Evolutionary conservation across 495 filamentous ascomycete genomes (phyloP).

Genomic region (Recurvomyces mirabilis): DNA sequence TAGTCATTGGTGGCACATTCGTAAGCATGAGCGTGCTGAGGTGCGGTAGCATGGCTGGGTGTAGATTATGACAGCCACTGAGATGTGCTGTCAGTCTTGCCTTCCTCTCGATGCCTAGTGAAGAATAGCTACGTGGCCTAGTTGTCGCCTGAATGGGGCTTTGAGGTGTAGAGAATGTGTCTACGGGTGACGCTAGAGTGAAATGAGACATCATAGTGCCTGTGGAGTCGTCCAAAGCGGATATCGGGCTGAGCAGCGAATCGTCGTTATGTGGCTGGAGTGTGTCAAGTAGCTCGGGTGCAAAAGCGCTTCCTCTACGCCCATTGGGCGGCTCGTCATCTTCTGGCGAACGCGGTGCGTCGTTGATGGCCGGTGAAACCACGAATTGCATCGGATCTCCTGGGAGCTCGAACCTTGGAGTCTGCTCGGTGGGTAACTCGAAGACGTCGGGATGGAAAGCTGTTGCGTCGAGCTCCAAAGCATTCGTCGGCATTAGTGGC

Average conservation of each 20-base stretch:
- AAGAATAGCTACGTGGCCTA: constrained; percentile 16
- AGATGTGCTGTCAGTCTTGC: constrained; percentile 12
- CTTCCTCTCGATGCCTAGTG: constrained; percentile 18
- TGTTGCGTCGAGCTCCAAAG: constrained; percentile 21
- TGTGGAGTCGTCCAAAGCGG: constrained; percentile 1
- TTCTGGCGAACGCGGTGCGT: no score
- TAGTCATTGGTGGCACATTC: constrained; percentile 45
- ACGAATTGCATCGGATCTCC: constrained; percentile 22
- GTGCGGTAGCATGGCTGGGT: constrained; percentile 47
- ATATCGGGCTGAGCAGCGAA: constrained; percentile 10
- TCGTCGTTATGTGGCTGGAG: not conserved
- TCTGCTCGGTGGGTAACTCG: constrained; percentile 35
- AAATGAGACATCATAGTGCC: not conserved
- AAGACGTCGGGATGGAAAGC: constrained; percentile 17
- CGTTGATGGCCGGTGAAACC: constrained; percentile 19
- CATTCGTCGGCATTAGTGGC: constrained; percentile 9
- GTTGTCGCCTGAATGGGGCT: not conserved
- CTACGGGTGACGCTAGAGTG: not conserved
- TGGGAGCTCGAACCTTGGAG: constrained; percentile 39
- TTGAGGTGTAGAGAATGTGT: not conserved
- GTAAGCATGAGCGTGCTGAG: constrained; percentile 47
- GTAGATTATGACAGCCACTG: constrained; percentile 27
- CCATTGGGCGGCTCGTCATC: not conserved
- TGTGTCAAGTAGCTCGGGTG: constrained; percentile 17
- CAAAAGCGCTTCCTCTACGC: constrained; percentile 24